These are phyloP conservation scores for Lentinula sp. DNA, from an alignment of 768 basidiomycete genomes.

Conservation along the genomic window DNA sequence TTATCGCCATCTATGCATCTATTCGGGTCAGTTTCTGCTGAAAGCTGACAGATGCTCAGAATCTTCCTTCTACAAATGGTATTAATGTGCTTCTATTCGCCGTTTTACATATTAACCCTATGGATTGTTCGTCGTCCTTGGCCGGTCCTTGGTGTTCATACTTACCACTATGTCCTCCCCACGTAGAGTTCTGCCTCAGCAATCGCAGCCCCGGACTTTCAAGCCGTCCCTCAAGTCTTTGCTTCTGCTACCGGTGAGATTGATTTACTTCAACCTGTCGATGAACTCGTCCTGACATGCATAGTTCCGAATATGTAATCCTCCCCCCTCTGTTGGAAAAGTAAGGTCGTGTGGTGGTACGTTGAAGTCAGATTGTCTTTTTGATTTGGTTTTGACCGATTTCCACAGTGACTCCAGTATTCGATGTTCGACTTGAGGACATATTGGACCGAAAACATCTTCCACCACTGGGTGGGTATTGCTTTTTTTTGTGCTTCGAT, in stretches of 20 bases:
- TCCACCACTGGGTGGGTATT: slow-evolving; percentile 58
- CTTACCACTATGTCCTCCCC: slow-evolving; percentile 2
- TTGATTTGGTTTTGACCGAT: not conserved
- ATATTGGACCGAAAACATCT: slow-evolving; percentile 72
- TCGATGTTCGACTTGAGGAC: slow-evolving; percentile 66
- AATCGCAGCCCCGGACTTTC: not conserved
- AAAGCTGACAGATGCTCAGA: not conserved
- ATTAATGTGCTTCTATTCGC: not conserved
- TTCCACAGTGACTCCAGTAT: slow-evolving; percentile 53
- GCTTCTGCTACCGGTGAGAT: slow-evolving; percentile 32
- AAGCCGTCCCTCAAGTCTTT: slow-evolving; percentile 20
- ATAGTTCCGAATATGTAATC: slow-evolving; percentile 57
- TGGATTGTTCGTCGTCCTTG: not conserved
- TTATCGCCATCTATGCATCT: not conserved
- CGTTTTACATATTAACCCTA: not conserved
- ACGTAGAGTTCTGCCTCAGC: not conserved
- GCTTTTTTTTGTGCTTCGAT: not conserved
- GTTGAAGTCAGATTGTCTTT: slow-evolving; percentile 6
- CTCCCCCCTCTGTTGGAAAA: slow-evolving; percentile 61
- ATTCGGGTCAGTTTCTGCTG: not conserved
- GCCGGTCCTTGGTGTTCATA: not conserved
- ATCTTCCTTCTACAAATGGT: not conserved
- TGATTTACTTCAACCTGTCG: not conserved
- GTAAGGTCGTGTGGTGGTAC: slow-evolving; percentile 59
- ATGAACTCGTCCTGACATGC: not conserved